Evolutionary conservation across 2,329 filamentous ascomycete species (phyloP).

Genomic region (Neonectria magnoliae): DNA sequence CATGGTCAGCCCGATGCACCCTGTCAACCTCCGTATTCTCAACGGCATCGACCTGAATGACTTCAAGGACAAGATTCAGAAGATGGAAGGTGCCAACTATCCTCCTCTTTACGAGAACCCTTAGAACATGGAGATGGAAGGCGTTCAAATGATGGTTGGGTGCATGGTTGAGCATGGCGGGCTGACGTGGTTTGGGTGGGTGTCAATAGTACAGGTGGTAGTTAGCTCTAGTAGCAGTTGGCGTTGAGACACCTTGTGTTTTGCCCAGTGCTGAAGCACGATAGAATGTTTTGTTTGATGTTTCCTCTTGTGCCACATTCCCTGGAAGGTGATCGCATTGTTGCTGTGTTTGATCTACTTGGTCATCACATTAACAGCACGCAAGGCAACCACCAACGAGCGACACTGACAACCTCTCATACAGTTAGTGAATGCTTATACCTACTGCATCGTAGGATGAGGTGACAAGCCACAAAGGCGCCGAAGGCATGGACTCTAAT

Average conservation of each 20-base stretch:
- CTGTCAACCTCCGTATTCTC: slow-evolving; percentile 52
- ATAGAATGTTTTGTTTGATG: neutral
- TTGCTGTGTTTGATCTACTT: neutral
- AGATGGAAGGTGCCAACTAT: neutral
- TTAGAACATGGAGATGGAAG: neutral
- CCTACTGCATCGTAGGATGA: no score
- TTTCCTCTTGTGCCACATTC: neutral
- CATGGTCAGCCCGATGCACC: slow-evolving; percentile 25
- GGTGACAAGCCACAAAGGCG: neutral
- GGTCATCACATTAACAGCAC: neutral
- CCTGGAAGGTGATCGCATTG: no score
- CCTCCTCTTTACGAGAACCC: slow-evolving; percentile 6
- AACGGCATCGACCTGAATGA: slow-evolving; percentile 11
- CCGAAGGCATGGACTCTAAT: no score
- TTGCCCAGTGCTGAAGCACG: no score
- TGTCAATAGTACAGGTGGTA: no score
- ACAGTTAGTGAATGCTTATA: neutral
- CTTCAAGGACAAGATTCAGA: slow-evolving; percentile 8
- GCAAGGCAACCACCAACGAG: neutral
- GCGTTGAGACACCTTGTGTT: no score
- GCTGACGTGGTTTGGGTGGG: neutral
- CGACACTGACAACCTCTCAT: neutral
- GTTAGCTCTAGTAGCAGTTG: no score
- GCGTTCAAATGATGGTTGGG: neutral
- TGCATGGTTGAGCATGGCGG: neutral